Evolutionary conservation across 257 asterid species (phyloP).

Genomic region (Hygrophila difformis): DNA sequence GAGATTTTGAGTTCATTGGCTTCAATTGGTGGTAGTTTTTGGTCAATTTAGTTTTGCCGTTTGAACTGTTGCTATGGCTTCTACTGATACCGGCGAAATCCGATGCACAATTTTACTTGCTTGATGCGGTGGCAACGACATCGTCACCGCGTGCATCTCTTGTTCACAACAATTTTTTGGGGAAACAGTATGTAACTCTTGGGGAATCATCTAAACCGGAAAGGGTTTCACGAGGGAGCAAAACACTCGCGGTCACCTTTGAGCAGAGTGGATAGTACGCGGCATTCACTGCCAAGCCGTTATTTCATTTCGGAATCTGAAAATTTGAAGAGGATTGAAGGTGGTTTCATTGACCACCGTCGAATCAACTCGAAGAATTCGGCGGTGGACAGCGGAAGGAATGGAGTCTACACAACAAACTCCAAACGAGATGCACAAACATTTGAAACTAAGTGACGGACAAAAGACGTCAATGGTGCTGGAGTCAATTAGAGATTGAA

Average conservation of each 20-base stretch:
- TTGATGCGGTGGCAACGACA: conserved; percentile 15
- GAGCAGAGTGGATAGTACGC: conserved; percentile 19
- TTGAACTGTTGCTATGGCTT: conserved; percentile 27
- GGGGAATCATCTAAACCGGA: conserved; percentile 25
- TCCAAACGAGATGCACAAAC: background rate
- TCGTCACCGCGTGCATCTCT: conserved; percentile 23
- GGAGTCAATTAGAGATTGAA: conserved; percentile 29
- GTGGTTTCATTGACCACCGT: conserved; percentile 24
- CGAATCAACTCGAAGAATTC: conserved; percentile 19
- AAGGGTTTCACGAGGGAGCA: conserved; percentile 21
- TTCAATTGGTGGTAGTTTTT: too few relatives aligned
- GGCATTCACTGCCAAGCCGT: conserved; percentile 23
- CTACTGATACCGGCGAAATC: conserved; percentile 53
- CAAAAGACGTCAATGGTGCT: conserved; percentile 21
- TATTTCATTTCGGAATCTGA: conserved; percentile 25
- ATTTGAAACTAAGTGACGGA: conserved; percentile 21
- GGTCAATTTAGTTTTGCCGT: background rate
- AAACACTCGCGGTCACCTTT: conserved; percentile 21
- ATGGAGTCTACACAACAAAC: background rate
- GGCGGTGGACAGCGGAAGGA: conserved; percentile 13
- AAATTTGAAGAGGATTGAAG: conserved; percentile 21
- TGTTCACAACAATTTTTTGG: conserved; percentile 19
- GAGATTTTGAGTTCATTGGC: too few relatives aligned
- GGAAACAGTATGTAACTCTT: conserved; percentile 22
- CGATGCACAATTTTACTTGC: conserved; percentile 51